Evolutionary conservation across 1,284 basidiomycete species (phyloP), one percentile per base, ranked within the genome.

Genomic region (Laetiporus sulphureus): DNA sequence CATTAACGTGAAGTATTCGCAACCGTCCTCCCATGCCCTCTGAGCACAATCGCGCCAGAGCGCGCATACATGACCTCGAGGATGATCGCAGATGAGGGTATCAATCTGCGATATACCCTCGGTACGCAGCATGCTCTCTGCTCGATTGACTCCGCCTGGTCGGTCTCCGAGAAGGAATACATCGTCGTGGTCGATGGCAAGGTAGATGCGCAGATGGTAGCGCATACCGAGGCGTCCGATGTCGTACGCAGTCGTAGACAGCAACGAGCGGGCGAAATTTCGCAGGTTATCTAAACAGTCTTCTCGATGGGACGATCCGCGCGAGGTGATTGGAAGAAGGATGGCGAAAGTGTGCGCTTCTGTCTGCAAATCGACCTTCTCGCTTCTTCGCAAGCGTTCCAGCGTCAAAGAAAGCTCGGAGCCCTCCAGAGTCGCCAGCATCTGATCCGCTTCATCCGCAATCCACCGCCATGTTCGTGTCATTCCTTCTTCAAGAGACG

Each of bases 321-420:
- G 64, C 13, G 77, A 79, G 1, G 77, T 78, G 46, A 79, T 66
- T 2, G 77, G 77, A 8, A 79, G 67, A 8, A 79, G 61, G 33
- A 79, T 63, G 0, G 70, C 77, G 46, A 77, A 75, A 4, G 56
- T 67, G 45, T 65, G 61, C 0, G 50, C 54, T n/a, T 62, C 54
- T 0, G 55, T 46, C 4, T 56, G 48, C 6, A 78, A 58, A 35
- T 69, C 46, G 15, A 77, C 46, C 5, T 38, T 40, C 19, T 44
- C n/a, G 31, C 44, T 45, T 3, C 20, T 41, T 18, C 25, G 30
- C 30, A 32, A 23, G 4, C 19, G 29, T 3, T 21, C 23, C 7
- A 45, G 34, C 18, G 19, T n/a, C 5, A 29, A n/a, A 12, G 15
- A 3, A 4, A n/a, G 21, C 27, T 38, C 39, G 4, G 27, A 13